Evolutionary conservation across 2,329 filamentous ascomycete genomes (phyloP), one percentile per base, ranked within the genome.

Genomic region (Acephala macrosclerotiorum): DNA sequence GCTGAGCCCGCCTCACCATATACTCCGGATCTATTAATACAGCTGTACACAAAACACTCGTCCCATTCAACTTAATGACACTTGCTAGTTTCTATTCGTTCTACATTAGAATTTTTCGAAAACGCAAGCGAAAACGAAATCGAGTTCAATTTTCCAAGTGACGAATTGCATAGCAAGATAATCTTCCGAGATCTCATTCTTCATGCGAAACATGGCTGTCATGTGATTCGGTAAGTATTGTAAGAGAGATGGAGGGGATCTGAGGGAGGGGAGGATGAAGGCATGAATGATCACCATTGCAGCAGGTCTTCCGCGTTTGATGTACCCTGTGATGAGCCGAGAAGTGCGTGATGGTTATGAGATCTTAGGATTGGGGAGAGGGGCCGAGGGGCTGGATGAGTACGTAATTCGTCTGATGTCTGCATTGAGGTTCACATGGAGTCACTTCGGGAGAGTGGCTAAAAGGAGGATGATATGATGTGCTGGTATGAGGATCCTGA

Each of bases 281-380:
- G 59, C 59, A 62, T 62, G 45, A 59, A 66, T 59, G 64, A 66
- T 66, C 64, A 36, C 20, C 29, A 38, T n/a, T 47, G 42, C 26
- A 25, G 36, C 26, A n/a, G 26, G 55, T 5, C 29, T 33, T 33
- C 29, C 29, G 29, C 29, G 29, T 33, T 33, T 33, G 29, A 33
- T 33, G 29, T 33, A 33, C 29, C 29, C 29, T 63, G 60, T 63
- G 60, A 60, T 66, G 26, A 58, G n/a, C 26, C 12, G 38, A 42
- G 38, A n/a, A n/a, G 38, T 42, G 38, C 18, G 45, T 42, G 38
- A n/a, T 42, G 38, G 12, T 42, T 42, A n/a, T n/a, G 38, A n/a
- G 38, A 42, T 42, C 38, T 42, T 4, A 16, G 29, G 29, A 4
- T 9, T 4, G 45, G 18, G 6, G 14, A 22, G 18, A 20, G 45